These are phyloP conservation scores for Arthrinium phaeospermum DNA, from an alignment of 2,329 filamentous ascomycete genomes.

Conservation along the genomic window DNA sequence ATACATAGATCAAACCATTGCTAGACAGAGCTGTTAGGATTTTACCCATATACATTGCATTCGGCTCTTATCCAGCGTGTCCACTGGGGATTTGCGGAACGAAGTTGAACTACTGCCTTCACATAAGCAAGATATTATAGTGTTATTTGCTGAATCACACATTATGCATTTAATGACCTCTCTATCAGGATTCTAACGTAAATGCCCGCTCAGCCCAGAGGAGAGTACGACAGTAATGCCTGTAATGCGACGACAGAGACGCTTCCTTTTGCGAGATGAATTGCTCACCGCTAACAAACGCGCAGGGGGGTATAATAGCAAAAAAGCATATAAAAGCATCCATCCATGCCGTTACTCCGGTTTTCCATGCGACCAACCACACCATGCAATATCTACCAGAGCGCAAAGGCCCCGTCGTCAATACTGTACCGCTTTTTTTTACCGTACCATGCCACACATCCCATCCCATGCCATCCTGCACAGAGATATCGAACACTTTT, in stretches of 20 bases:
- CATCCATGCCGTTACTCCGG: conserved; percentile 15
- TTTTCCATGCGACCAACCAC: conserved; percentile 8
- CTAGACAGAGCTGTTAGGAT: not conserved
- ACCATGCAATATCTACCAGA: conserved; percentile 12
- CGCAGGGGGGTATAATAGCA: conserved; percentile 16
- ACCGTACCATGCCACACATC: not conserved
- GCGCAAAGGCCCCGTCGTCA: not conserved
- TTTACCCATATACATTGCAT: not conserved
- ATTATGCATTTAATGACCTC: not conserved
- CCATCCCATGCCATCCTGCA: not conserved
- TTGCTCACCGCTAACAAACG: not conserved
- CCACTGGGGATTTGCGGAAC: not conserved
- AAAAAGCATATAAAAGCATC: conserved; percentile 6
- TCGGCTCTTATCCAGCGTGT: too few relatives aligned
- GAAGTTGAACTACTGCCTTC: not conserved
- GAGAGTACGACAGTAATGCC: not conserved
- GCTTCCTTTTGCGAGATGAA: not conserved
- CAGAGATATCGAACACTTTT: not conserved
- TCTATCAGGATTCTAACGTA: not conserved
- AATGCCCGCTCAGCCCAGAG: not conserved
- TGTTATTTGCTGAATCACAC: not conserved
- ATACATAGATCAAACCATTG: not conserved
- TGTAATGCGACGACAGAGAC: not conserved
- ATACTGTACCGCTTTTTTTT: not conserved
- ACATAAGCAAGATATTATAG: not conserved